phyloP scores from a whole-genome alignment of 2,329 filamentous ascomycete genomes.

The Fusarium sp. region DNA sequence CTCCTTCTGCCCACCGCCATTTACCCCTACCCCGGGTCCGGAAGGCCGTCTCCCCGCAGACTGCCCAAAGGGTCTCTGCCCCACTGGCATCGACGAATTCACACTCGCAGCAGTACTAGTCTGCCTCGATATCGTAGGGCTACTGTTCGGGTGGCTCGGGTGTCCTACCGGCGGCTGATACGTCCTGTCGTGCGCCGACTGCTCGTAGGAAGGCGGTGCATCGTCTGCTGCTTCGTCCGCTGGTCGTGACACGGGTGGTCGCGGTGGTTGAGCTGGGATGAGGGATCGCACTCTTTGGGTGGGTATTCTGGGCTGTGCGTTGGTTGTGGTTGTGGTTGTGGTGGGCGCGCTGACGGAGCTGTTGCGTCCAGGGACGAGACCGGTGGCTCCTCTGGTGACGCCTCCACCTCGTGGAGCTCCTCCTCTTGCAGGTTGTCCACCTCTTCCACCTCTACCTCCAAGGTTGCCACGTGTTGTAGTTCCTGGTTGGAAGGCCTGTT shows the following conservation, averaged over 20 bases:
- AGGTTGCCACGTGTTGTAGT: constrained; percentile 37
- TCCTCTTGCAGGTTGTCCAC: neutral
- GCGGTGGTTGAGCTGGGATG: constrained; percentile 49
- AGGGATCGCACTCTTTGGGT: constrained; percentile 55
- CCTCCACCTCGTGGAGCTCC: constrained; percentile 22
- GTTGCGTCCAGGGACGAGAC: constrained; percentile 34
- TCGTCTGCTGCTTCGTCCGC: constrained; percentile 56
- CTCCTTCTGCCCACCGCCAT: constrained; percentile 16
- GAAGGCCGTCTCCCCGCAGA: constrained; percentile 36
- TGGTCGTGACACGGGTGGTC: constrained; percentile 48
- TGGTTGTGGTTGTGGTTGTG: constrained; percentile 22
- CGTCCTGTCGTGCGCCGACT: constrained; percentile 59
- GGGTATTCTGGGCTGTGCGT: constrained; percentile 25
- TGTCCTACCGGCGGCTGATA: constrained; percentile 63
- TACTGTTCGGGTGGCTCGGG: constrained; percentile 56
- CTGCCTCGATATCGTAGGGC: constrained; percentile 31
- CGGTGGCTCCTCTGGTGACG: constrained; percentile 24
- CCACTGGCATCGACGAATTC: constrained; percentile 8
- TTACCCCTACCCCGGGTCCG: constrained; percentile 25
- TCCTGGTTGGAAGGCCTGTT: constrained; percentile 57
- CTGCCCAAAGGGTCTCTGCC: constrained; percentile 29
- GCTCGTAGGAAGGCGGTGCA: constrained; percentile 66
- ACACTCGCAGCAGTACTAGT: constrained; percentile 27
- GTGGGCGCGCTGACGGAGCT: constrained; percentile 36
- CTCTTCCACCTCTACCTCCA: constrained; percentile 23